phyloP scores from a whole-genome alignment of 1,284 basidiomycete species.

The Boletus albobrunnescens region DNA sequence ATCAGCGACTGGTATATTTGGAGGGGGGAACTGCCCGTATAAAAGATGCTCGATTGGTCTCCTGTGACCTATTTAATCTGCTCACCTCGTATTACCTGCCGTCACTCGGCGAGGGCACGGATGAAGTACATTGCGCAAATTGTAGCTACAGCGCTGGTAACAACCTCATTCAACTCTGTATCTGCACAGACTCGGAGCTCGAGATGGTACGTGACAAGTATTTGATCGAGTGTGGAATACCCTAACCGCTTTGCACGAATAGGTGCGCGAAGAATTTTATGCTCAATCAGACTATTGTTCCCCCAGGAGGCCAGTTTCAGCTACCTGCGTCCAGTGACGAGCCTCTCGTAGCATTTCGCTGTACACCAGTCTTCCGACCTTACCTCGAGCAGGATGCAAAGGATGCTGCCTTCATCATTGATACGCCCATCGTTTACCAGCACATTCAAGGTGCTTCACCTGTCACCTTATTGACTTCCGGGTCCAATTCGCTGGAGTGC shows the following conservation, averaged over 20 bases:
- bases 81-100: background rate
- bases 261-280: slow-evolving; percentile 72
- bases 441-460: slow-evolving; percentile 46
- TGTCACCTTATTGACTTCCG: slow-evolving; percentile 38
- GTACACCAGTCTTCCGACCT: slow-evolving; percentile 62
- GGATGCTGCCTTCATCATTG: slow-evolving; percentile 47
- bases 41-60: background rate
- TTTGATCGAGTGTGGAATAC: background rate
- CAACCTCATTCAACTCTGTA: background rate
- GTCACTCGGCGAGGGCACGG: background rate
- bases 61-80: background rate
- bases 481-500: slow-evolving; percentile 6
- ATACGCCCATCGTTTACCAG: slow-evolving; percentile 51
- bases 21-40: background rate
- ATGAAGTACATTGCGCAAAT: slow-evolving; percentile 12
- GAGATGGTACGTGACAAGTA: slow-evolving; percentile 23
- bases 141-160: slow-evolving; percentile 4
- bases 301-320: slow-evolving; percentile 60
- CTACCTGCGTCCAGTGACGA: slow-evolving; percentile 42
- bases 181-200: slow-evolving; percentile 11
- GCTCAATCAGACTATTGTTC: slow-evolving; percentile 44
- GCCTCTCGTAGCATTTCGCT: slow-evolving; percentile 65
- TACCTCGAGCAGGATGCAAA: slow-evolving; percentile 56
- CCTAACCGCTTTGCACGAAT: background rate
- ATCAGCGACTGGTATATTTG: background rate